Conservation (phyloP, 2,329 filamentous ascomycete species). For the Penicillium janthinellum region DNA sequence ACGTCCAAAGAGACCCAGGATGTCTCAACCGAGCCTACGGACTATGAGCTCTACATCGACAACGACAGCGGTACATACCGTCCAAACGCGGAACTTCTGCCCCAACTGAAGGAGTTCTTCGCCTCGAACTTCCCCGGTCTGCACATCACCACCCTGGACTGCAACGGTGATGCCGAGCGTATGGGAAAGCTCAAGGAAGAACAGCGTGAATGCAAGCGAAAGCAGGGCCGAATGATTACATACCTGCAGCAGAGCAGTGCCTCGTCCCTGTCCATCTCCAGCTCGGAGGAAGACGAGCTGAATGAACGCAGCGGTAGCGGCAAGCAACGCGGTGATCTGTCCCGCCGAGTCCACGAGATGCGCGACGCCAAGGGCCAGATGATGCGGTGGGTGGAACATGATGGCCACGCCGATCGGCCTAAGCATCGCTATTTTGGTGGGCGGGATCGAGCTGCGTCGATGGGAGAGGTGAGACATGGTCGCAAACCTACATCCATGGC, state of each 20-base stretch:
- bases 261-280: conserved; percentile 54
- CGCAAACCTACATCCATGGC: neutral
- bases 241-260: conserved; percentile 56
- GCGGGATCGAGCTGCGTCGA: conserved; percentile 23
- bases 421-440: conserved; percentile 20
- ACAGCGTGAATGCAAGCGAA: conserved; percentile 74
- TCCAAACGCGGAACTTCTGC: conserved; percentile 76
- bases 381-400: conserved; percentile 38
- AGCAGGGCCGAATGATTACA: conserved; percentile 54
- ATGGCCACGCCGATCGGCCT: conserved; percentile 26
- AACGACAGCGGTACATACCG: conserved; percentile 95
- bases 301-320: conserved; percentile 43
- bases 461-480: conserved; percentile 6
- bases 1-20: conserved; percentile 37
- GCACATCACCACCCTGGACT: conserved; percentile 72
- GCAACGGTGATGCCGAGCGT: conserved; percentile 68
- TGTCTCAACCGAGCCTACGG: conserved; percentile 54
- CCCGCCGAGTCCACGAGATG: conserved; percentile 37
- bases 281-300: conserved; percentile 61
- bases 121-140: conserved; percentile 74
- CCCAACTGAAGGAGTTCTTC: conserved; percentile 70
- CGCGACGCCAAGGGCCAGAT: conserved; percentile 42
- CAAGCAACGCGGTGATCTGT: conserved; percentile 32
- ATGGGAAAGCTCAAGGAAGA: conserved; percentile 74
- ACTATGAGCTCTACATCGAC: conserved; percentile 89